A percentile compares a stretch with the other conserved stretches of the same genome.
phyloP scores from a whole-genome alignment of 345 rosid species.

The Linum tenue region DNA sequence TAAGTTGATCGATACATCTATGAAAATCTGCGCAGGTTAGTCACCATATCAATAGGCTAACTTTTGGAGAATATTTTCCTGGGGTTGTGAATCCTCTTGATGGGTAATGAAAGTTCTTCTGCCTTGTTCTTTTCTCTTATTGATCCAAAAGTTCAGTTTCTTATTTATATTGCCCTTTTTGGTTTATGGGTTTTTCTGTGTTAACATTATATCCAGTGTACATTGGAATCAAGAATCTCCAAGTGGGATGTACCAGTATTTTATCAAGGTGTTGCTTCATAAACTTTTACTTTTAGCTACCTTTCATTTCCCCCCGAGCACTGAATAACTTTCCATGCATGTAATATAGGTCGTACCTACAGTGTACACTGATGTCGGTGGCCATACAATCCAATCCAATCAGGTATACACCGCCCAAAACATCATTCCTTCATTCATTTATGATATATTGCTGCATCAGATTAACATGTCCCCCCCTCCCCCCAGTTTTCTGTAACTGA shows the following conservation, averaged over 20 bases:
- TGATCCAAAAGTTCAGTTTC: background rate
- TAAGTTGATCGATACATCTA: background rate
- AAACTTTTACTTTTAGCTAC: background rate
- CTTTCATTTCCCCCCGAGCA: background rate
- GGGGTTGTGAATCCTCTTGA: slow-evolving; percentile 96
- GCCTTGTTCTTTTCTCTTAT: background rate
- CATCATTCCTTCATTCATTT: background rate
- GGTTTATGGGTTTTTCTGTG: background rate
- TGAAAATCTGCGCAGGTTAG: slow-evolving; percentile 44
- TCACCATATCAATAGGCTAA: slow-evolving; percentile 72
- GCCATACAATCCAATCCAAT: slow-evolving; percentile 77
- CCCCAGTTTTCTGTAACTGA: slow-evolving; percentile 88
- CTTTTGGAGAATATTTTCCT: slow-evolving; percentile 83
- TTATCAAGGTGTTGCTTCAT: slow-evolving; percentile 57
- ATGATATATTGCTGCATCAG: background rate
- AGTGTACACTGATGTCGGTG: slow-evolving; percentile 64
- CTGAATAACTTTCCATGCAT: slow-evolving; percentile 1
- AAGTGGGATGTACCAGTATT: slow-evolving; percentile 84
- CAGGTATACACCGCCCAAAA: slow-evolving; percentile 41
- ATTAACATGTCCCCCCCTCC: slow-evolving; percentile 9
- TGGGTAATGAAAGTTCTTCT: slow-evolving; percentile 35
- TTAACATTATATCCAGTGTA: slow-evolving; percentile 36
- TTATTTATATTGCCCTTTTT: background rate
- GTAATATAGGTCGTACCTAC: slow-evolving; percentile 88
- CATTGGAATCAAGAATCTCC: slow-evolving; percentile 69